Evolutionary conservation across 371 early-diverging fungal genomes (phyloP).

Genomic region (Sporodiniella umbellata): DNA sequence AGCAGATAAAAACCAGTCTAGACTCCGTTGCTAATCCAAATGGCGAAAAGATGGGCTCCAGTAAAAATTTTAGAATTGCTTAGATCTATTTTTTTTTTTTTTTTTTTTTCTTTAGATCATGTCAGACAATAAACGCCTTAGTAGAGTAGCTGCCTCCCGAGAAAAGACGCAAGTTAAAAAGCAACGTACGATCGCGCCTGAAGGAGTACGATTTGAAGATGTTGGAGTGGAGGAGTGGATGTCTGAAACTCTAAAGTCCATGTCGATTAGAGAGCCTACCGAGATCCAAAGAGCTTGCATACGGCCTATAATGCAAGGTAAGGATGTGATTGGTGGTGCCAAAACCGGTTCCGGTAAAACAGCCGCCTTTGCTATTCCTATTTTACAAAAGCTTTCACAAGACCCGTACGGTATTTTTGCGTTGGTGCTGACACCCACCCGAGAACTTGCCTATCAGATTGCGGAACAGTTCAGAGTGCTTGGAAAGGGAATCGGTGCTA

Average conservation of each 20-base stretch:
- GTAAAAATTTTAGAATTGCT: too few species aligned
- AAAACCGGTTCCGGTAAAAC: slow-evolving; percentile 99
- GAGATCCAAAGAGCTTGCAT: slow-evolving; percentile 95
- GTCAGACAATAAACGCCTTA: slow-evolving; percentile 16
- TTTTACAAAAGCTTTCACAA: slow-evolving; percentile 88
- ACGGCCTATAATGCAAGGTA: slow-evolving; percentile 65
- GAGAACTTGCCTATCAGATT: slow-evolving; percentile 96
- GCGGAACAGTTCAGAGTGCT: slow-evolving; percentile 94
- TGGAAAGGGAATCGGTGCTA: slow-evolving; percentile 86
- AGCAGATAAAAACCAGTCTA: too few species aligned
- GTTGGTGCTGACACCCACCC: slow-evolving; percentile 94
- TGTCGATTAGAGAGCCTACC: slow-evolving; percentile 87
- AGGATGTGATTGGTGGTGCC: slow-evolving; percentile 95
- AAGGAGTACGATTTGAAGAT: slow-evolving; percentile 42
- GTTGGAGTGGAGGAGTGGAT: slow-evolving; percentile 85
- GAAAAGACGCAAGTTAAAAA: slow-evolving; percentile 9
- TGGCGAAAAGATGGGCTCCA: too few species aligned
- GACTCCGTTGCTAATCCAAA: too few species aligned
- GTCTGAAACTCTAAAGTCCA: slow-evolving; percentile 64
- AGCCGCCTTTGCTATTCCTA: slow-evolving; percentile 98
- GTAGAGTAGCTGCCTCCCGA: slow-evolving; percentile 26
- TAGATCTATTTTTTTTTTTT: too few species aligned
- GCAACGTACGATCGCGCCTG: slow-evolving; percentile 10
- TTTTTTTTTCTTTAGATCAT: neutral
- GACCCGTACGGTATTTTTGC: slow-evolving; percentile 95